Base-by-base conservation (phyloP, 345 rosid genomes). In the Murraya paniculata region DNA sequence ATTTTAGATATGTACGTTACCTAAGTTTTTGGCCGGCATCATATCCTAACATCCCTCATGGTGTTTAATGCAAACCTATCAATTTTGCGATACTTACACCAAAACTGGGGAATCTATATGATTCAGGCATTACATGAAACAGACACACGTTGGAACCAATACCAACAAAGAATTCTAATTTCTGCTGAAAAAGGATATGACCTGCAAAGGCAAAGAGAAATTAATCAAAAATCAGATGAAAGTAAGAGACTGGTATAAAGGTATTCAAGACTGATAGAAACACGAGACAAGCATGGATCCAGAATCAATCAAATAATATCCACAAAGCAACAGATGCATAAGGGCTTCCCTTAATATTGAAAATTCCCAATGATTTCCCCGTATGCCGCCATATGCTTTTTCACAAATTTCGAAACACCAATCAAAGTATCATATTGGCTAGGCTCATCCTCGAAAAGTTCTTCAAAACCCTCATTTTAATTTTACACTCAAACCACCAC, bases 101-200 rank as follows among this genome's bases (percentile, higher is more conserved):
- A 8, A 53, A 9, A 14, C 8, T 18, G 7, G 22, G 57, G 22
- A 2, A 16, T 53, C 57, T 1, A 53, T 5, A 53, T 18, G 57
- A 53, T 71, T 36, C 50, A 65, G 60, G 10, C 10, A 60, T 25
- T 45, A 60, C 14, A 41, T 22, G 19, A 60, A 45, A 24, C 16
- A 27, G 27, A 64, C 21, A 75, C 28, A 59, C 58, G 6, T 16
- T 16, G 59, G 35, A 72, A 62, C 22, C 25, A 73, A 65, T 41
- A 35, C 14, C 68, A 78, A 48, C 9, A 70, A 22, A 64, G 27
- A 28, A 71, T n/a, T 41, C n/a, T 18, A 81, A 70, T 25, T 77
- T n/a, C 45, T 6, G 68, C 28, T 11, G 69, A n/a, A 78, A 82
- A 93, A 93, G 98, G 98, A 95, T 95, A 95, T 95, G 99, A 95